Evolutionary conservation across 164 flowering plant species (phyloP).

Genomic region (Houttuynia cordata): DNA sequence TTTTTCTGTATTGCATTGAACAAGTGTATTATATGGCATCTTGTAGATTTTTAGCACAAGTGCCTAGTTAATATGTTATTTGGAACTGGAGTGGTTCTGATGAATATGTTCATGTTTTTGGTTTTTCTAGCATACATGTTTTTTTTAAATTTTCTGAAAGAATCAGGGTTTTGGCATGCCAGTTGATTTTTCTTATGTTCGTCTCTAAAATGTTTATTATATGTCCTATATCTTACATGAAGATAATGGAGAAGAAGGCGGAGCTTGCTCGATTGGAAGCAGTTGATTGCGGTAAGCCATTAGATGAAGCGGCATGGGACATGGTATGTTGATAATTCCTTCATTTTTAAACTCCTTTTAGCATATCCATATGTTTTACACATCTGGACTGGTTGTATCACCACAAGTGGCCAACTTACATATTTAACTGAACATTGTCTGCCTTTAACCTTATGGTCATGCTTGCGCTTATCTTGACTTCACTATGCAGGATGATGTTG

Average conservation of each 20-base stretch:
- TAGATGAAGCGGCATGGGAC: slow-evolving; percentile 95
- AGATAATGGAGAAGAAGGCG: slow-evolving; percentile 71
- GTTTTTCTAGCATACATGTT: too few species aligned
- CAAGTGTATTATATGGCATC: too few species aligned
- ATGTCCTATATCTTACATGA: slow-evolving; percentile 7
- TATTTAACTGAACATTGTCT: too few species aligned
- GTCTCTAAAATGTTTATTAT: not conserved
- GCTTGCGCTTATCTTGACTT: not conserved
- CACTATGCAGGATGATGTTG: slow-evolving; percentile 81
- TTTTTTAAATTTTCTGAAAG: too few species aligned
- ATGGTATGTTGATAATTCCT: slow-evolving; percentile 34
- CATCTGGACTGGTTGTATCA: not conserved
- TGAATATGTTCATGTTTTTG: too few species aligned
- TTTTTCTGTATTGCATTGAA: too few species aligned
- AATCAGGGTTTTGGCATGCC: not conserved
- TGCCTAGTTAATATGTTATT: too few species aligned
- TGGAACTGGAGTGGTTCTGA: too few species aligned
- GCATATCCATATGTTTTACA: not conserved
- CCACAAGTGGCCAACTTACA: not conserved
- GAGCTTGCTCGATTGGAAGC: slow-evolving; percentile 71
- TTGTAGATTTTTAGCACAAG: too few species aligned
- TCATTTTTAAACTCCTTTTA: not conserved
- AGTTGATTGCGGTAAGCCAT: slow-evolving; percentile 82
- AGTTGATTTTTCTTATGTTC: not conserved
- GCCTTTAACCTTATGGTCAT: too few species aligned